A percentile compares a stretch with the other conserved stretches of the same genome.
phyloP scores from a whole-genome alignment of 805 yeast genomes.

The Metschnikowia lachancei region DNA sequence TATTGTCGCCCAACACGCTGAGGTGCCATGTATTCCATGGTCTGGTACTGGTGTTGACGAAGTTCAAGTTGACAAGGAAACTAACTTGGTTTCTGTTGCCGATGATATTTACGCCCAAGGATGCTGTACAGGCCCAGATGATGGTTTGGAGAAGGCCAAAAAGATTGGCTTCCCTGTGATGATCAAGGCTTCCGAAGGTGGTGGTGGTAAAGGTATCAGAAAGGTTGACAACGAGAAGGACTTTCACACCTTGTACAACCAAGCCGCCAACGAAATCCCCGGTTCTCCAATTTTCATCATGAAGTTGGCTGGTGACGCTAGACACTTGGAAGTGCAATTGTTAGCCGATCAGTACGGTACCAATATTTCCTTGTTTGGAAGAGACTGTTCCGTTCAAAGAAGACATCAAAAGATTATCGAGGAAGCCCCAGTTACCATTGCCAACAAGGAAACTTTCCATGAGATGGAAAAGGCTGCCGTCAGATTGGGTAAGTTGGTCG shows the following conservation, averaged over 20 bases:
- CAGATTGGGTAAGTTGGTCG: constrained; percentile 92
- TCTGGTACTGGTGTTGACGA: constrained; percentile 95
- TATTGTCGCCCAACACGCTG: constrained; percentile 97
- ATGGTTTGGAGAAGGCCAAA: constrained; percentile 82
- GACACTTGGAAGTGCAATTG: constrained; percentile 97
- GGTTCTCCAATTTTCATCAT: constrained; percentile 98
- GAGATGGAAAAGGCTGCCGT: constrained; percentile 98
- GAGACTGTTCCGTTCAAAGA: constrained; percentile 99
- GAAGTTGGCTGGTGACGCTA: constrained; percentile 95
- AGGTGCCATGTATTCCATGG: constrained; percentile 99
- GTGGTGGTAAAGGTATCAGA: constrained; percentile 99
- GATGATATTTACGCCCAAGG: constrained; percentile 84
- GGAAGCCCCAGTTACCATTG: constrained; percentile 98
- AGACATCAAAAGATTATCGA: constrained; percentile 98
- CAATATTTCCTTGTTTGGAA: constrained; percentile 93
- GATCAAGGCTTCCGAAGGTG: constrained; percentile 99
- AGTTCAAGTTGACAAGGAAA: constrained; percentile 63
- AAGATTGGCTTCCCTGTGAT: constrained; percentile 95
- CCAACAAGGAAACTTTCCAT: constrained; percentile 77
- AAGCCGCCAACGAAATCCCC: constrained; percentile 96
- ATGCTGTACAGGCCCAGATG: constrained; percentile 81
- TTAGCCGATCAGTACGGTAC: constrained; percentile 98
- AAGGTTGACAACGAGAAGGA: constrained; percentile 84
- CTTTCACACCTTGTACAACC: constrained; percentile 74
- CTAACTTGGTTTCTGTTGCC: constrained; percentile 84